phyloP scores from a whole-genome alignment of 192 early-diverging fungal genomes.

The Coemansia sp. region DNA sequence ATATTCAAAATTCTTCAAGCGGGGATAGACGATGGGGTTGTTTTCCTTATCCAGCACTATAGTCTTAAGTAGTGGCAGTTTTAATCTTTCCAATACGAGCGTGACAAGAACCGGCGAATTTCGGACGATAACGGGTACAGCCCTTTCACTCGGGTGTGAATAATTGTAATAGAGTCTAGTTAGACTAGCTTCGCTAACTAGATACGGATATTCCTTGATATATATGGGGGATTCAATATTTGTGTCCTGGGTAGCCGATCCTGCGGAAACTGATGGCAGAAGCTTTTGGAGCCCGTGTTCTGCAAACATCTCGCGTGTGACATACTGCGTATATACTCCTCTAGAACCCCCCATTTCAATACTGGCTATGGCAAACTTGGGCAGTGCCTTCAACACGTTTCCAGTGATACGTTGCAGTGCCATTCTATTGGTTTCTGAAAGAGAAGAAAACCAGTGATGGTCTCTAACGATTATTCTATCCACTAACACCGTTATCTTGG shows the following conservation, averaged over 20 bases:
- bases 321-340: neutral
- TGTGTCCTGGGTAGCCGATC: neutral
- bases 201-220: neutral
- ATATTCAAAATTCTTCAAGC: neutral
- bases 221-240: neutral
- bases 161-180: neutral
- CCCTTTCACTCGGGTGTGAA: neutral
- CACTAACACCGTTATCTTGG: neutral
- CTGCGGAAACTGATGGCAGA: neutral
- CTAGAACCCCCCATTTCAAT: neutral
- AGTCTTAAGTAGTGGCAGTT: neutral
- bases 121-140: neutral
- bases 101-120: neutral
- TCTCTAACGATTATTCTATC: neutral
- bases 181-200: neutral
- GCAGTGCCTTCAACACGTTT: neutral
- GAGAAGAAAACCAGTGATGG: neutral
- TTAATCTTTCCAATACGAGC: neutral
- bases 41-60: neutral
- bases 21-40: neutral
- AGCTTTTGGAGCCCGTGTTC: neutral
- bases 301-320: neutral
- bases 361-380: neutral
- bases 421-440: neutral
- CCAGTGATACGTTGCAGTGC: neutral